Conservation (phyloP, 2,329 filamentous ascomycete genomes). For the Colletotrichum australisinense region DNA sequence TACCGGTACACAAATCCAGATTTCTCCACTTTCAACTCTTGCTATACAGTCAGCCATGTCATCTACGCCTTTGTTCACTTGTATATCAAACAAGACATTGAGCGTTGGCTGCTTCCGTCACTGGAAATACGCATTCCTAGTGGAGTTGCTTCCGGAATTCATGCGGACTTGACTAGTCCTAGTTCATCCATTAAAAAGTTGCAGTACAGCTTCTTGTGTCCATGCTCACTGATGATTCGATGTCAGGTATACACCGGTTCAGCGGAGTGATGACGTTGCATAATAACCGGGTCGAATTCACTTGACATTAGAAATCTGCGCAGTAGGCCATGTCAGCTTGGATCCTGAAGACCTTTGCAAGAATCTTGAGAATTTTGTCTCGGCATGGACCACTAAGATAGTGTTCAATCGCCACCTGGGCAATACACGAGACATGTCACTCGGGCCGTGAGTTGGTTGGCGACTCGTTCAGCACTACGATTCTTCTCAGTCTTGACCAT, state of each 20-base stretch:
- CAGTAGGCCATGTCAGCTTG: background rate
- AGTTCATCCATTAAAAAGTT: background rate
- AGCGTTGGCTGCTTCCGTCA: background rate
- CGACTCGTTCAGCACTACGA: background rate
- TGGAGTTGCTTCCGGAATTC: background rate
- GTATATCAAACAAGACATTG: background rate
- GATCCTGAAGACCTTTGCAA: background rate
- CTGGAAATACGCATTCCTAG: background rate
- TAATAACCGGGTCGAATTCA: background rate
- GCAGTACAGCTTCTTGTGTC: background rate
- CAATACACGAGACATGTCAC: background rate
- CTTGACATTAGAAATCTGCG: too few species aligned
- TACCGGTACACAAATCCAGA: too few species aligned
- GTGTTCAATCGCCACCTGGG: background rate
- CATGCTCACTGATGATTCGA: background rate
- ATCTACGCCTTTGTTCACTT: background rate
- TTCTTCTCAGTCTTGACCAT: background rate
- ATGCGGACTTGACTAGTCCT: background rate
- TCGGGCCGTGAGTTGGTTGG: background rate
- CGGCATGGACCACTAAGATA: background rate
- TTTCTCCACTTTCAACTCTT: too few species aligned
- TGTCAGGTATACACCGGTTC: background rate
- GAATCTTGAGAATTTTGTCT: background rate
- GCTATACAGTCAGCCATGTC: background rate
- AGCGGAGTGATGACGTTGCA: background rate